These are phyloP conservation scores for Funneliformis geosporum DNA, from an alignment of 192 early-diverging fungal genomes.

Conservation along the genomic window DNA sequence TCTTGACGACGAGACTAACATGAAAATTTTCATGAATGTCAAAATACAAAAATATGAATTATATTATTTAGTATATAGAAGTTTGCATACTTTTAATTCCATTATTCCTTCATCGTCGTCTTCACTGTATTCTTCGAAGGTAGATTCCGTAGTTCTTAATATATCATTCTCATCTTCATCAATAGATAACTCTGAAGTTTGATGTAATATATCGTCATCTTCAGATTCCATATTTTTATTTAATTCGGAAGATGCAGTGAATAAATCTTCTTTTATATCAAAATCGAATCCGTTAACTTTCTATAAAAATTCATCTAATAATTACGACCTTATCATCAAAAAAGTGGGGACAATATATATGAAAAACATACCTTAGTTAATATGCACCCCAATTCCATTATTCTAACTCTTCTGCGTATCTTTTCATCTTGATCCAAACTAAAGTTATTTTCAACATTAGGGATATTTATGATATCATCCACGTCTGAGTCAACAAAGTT, in stretches of 20 bases:
- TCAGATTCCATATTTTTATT: not conserved
- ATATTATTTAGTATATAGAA: not conserved
- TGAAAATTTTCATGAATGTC: not conserved
- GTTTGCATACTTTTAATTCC: constrained; percentile 21
- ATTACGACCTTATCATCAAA: not conserved
- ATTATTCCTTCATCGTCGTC: not conserved
- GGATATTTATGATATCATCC: not conserved
- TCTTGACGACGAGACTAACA: constrained; percentile 13
- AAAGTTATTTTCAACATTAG: not conserved
- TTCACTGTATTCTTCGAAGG: not conserved
- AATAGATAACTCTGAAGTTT: not conserved
- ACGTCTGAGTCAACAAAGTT: not conserved
- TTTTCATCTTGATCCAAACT: constrained; percentile 18
- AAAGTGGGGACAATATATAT: not conserved
- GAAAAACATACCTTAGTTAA: constrained; percentile 41
- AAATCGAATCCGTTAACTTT: constrained; percentile 11
- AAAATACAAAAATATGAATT: not conserved
- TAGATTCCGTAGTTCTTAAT: not conserved
- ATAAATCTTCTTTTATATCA: constrained; percentile 4
- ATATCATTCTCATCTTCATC: not conserved
- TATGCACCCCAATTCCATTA: constrained; percentile 39
- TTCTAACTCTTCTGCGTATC: constrained; percentile 10
- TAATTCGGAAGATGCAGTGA: constrained; percentile 8
- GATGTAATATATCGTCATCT: not conserved
- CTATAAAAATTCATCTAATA: not conserved